Conservation (phyloP, 2,329 filamentous ascomycete genomes). For the Anisogramma anomala region DNA sequence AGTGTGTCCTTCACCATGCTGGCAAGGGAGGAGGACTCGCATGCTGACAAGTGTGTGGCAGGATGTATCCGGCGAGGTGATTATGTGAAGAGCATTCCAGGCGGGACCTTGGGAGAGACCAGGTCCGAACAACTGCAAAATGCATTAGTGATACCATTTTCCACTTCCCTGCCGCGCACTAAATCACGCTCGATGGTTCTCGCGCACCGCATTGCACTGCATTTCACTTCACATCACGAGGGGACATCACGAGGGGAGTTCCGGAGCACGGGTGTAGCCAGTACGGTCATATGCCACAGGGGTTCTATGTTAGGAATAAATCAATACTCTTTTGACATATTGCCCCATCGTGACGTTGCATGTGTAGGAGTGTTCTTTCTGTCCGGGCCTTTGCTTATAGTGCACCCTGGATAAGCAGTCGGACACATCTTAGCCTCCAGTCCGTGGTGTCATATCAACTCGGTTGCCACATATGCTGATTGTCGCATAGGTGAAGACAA, state of each 20-base stretch:
- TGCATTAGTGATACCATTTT: neutral
- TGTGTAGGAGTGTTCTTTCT: no score
- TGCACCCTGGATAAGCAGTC: no score
- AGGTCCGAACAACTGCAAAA: neutral
- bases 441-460: no score
- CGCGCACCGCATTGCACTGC: neutral
- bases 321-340: no score
- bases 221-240: neutral
- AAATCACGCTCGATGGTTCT: neutral
- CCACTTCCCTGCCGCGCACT: neutral
- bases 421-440: no score
- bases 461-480: no score
- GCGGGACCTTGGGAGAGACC: neutral
- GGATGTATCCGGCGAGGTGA: slow-evolving; percentile 73
- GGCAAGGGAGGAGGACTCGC: neutral
- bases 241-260: neutral
- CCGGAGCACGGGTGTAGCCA: neutral
- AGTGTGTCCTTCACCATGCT: slow-evolving; percentile 25
- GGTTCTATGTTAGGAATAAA: no score
- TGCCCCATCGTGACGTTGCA: no score
- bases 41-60: slow-evolving; percentile 22
- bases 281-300: neutral
- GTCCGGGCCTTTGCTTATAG: no score
- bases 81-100: slow-evolving; percentile 51
- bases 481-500: no score